phyloP scores from a whole-genome alignment of 2,329 filamentous ascomycete species.

The Arthrinium puccinioides region DNA sequence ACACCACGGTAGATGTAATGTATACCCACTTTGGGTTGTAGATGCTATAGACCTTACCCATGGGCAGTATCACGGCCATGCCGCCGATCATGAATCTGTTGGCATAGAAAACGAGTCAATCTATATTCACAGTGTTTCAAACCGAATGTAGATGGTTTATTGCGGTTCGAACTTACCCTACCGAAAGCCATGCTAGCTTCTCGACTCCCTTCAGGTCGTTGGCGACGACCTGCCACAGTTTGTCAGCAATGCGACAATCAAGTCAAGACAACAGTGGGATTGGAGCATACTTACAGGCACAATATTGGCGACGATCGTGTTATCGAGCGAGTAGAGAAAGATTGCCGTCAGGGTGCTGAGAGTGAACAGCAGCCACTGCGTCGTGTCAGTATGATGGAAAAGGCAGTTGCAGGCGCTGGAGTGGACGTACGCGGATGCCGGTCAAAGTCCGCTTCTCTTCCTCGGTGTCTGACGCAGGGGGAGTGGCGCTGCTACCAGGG shows the following conservation, averaged over 20 bases:
- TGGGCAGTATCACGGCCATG: slow-evolving; percentile 24
- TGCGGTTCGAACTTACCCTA: slow-evolving; percentile 27
- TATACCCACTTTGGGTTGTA: slow-evolving; percentile 38
- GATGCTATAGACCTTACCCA: slow-evolving; percentile 27
- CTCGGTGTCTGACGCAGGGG: too few relatives aligned
- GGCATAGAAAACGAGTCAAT: too few relatives aligned
- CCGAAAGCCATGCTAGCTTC: slow-evolving; percentile 30
- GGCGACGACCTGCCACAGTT: slow-evolving; percentile 26
- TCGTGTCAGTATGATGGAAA: too few relatives aligned
- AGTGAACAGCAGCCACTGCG: too few relatives aligned
- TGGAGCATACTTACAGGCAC: slow-evolving; percentile 25
- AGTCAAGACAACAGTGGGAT: background rate
- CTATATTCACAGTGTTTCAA: too few relatives aligned
- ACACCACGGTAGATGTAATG: slow-evolving; percentile 10
- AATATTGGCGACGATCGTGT: slow-evolving; percentile 37
- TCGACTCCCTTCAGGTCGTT: slow-evolving; percentile 32
- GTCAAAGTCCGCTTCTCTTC: too few relatives aligned
- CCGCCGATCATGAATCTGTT: slow-evolving; percentile 27
- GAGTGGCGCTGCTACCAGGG: too few relatives aligned
- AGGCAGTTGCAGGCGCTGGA: too few relatives aligned
- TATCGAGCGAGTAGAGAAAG: slow-evolving; percentile 26
- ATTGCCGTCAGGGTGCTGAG: too few relatives aligned
- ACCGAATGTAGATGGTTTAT: too few relatives aligned
- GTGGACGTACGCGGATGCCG: too few relatives aligned
- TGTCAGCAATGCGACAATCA: slow-evolving; percentile 25